A percentile compares a stretch with the other conserved stretches of the same genome.
These are phyloP conservation scores for Colletotrichum viniferum DNA, from an alignment of 2,329 filamentous ascomycete genomes.

Conservation along the genomic window DNA sequence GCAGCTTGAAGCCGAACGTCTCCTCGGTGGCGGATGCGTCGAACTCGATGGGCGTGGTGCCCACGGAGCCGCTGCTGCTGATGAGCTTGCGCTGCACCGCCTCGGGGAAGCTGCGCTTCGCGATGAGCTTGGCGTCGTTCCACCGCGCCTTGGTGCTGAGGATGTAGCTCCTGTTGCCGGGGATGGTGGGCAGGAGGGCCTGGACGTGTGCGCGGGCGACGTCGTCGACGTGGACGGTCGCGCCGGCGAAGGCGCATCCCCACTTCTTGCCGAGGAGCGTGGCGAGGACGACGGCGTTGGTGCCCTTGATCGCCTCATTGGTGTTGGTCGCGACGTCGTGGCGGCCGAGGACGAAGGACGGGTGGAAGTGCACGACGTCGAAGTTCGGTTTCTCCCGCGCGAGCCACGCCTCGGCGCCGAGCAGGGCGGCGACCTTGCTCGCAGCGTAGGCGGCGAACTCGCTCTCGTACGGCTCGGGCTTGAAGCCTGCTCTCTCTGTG, in stretches of 20 bases:
- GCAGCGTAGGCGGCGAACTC: constrained; percentile 38
- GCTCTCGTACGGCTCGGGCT: constrained; percentile 21
- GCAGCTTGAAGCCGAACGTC: constrained; percentile 35
- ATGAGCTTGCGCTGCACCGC: constrained; percentile 12
- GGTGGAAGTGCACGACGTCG: constrained; percentile 39
- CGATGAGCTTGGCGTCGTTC: constrained; percentile 43
- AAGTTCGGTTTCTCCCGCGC: constrained; percentile 35
- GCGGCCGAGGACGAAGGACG: constrained; percentile 39
- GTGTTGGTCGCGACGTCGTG: constrained; percentile 35
- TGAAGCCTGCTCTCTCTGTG: constrained; percentile 1
- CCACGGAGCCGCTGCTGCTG: constrained; percentile 1
- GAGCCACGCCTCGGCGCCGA: constrained; percentile 37
- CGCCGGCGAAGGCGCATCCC: constrained; percentile 27
- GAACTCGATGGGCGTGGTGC: constrained; percentile 16
- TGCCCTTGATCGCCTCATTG: constrained; percentile 33
- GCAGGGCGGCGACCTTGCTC: constrained; percentile 38
- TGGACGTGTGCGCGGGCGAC: constrained; percentile 41
- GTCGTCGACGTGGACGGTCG: constrained; percentile 41
- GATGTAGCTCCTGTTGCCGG: constrained; percentile 36
- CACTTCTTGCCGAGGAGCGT: constrained; percentile 34
- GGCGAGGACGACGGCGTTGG: constrained; percentile 37
- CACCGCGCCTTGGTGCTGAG: constrained; percentile 28
- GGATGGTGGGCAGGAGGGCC: constrained; percentile 35
- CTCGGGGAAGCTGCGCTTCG: constrained; percentile 30
- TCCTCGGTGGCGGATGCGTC: constrained; percentile 33